Evolutionary conservation across 2,329 filamentous ascomycete genomes (phyloP).

Genomic region (Lachnellula arida): DNA sequence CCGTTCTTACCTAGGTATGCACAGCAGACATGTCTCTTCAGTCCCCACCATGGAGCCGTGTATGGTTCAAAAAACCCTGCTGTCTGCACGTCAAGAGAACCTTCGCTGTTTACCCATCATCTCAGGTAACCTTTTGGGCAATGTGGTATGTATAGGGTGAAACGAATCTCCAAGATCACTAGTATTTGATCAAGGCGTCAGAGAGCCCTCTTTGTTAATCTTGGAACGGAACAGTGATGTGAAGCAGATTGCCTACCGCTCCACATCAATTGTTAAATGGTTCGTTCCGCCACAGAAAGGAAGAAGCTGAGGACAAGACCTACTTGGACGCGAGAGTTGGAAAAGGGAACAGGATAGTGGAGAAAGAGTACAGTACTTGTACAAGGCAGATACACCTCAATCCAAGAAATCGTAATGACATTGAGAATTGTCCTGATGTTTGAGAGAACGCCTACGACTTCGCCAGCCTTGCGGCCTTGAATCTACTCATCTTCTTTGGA

Average conservation of each 20-base stretch:
- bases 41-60: no score
- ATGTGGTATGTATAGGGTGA: slow-evolving; percentile 51
- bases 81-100: no score
- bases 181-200: slow-evolving; percentile 45
- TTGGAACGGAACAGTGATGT: slow-evolving; percentile 55
- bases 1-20: no score
- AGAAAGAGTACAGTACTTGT: no score
- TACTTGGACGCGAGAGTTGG: background rate
- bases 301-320: background rate
- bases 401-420: background rate
- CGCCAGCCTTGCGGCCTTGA: slow-evolving; percentile 65
- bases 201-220: slow-evolving; percentile 53
- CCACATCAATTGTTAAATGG: slow-evolving; percentile 47
- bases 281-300: slow-evolving; percentile 36
- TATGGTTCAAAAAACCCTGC: no score
- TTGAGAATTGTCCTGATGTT: background rate
- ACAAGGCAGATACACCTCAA: background rate
- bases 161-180: slow-evolving; percentile 56
- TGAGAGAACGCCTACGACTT: slow-evolving; percentile 37
- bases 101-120: background rate
- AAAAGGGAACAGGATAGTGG: background rate
- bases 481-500: slow-evolving; percentile 62
- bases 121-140: background rate
- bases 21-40: no score
- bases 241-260: slow-evolving; percentile 51